A percentile compares a stretch with the other conserved stretches of the same genome.
Conservation (phyloP, 75 land plant genomes). For the Pseudotsuga menziesii region DNA sequence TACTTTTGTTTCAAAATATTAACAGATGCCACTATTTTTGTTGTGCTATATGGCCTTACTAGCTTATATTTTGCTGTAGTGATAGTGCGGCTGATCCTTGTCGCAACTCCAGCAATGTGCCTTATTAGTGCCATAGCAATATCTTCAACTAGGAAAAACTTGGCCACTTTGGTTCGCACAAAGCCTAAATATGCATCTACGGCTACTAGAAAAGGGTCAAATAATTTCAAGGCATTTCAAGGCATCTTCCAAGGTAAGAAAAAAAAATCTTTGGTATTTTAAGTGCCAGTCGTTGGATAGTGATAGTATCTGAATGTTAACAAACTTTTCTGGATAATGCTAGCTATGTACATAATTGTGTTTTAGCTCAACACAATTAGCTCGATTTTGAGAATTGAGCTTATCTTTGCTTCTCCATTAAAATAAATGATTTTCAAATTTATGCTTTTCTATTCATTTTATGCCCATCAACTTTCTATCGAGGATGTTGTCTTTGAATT, state of each 20-base stretch:
- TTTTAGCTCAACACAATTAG: too few species aligned
- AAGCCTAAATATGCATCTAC: slow-evolving; percentile 45
- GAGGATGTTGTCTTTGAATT: not conserved
- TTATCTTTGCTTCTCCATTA: not conserved
- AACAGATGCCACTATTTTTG: too few species aligned
- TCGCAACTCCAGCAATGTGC: slow-evolving; percentile 97
- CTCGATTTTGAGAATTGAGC: too few species aligned
- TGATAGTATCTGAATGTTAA: not conserved
- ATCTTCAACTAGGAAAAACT: slow-evolving; percentile 88
- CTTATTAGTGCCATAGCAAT: slow-evolving; percentile 94
- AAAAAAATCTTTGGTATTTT: not conserved
- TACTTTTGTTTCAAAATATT: too few species aligned
- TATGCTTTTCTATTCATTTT: not conserved
- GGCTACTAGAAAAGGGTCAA: slow-evolving; percentile 50
- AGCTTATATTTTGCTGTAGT: too few species aligned
- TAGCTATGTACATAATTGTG: not conserved
- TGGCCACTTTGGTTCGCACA: slow-evolving; percentile 42
- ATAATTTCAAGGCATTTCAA: slow-evolving; percentile 53
- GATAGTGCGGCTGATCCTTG: too few species aligned
- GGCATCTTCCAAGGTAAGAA: slow-evolving; percentile 68
- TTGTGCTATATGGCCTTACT: too few species aligned
- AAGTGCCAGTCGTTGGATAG: not conserved
- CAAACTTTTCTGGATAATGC: not conserved
- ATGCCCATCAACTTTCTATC: not conserved
- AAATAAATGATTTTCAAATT: not conserved